Conservation (phyloP, 305 asterid species). For the Lippia alba region DNA sequence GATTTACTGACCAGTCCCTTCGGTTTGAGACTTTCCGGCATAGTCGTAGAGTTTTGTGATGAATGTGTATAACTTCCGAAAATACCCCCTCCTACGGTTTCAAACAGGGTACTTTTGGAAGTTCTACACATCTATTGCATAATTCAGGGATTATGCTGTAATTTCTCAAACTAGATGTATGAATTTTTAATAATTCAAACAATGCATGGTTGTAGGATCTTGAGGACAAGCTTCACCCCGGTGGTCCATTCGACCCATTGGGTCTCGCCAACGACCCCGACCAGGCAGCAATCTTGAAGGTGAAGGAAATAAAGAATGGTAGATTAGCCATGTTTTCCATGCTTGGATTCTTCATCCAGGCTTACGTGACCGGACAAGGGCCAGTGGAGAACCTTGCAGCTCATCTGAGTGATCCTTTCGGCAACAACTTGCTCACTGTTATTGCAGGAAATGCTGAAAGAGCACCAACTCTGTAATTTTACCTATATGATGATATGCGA, state of each 20-base stretch:
- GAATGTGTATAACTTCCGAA: no score
- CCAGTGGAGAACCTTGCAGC: constrained; percentile 94
- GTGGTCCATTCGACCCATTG: constrained; percentile 96
- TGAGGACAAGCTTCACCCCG: constrained; percentile 98
- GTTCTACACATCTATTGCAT: no score
- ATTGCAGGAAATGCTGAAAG: constrained; percentile 79
- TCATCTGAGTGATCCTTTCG: constrained; percentile 94
- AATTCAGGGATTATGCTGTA: no score
- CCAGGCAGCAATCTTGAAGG: constrained; percentile 92
- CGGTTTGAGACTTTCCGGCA: no score
- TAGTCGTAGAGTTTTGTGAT: no score
- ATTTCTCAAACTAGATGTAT: no score
- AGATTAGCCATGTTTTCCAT: constrained; percentile 93
- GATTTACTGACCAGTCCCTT: no score
- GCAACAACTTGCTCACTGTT: constrained; percentile 95
- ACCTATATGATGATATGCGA: not conserved
- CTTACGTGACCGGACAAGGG: constrained; percentile 91
- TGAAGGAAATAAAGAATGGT: constrained; percentile 96
- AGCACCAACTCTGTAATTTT: constrained; percentile 76
- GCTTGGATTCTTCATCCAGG: constrained; percentile 96
- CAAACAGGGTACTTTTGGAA: no score
- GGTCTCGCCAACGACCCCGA: constrained; percentile 93
- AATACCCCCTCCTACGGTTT: no score
- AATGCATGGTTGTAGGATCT: constrained; percentile 50
- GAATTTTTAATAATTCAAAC: no score